Base-by-base conservation (phyloP, 805 yeast genomes). In the Candida pseudofarinosa region DNA sequence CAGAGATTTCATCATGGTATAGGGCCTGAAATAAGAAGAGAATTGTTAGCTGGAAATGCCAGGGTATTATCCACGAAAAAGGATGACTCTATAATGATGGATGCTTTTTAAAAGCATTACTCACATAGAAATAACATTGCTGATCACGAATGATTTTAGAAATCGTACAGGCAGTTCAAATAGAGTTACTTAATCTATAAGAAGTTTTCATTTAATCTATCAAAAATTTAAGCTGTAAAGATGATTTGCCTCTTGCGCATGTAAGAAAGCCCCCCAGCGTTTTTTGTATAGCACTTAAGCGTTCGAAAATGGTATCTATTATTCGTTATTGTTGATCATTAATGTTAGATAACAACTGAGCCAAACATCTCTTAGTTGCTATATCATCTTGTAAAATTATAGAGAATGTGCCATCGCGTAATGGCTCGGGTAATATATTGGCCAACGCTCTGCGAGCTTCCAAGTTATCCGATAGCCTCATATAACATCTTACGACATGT, bases 21-120 rank as follows among this genome's bases (percentile, higher is more conserved):
- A 46, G 90, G 97, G 2, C 95, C 96, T 2, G 99, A 91, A 62
- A 88, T 91, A 41, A 80, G 98, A 68, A 80, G 97, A 56, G 99
- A 93, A 62, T 73, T 93, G 49, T 67, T 86, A 50, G 95, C 97
- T 16, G 98, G 98, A 43, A 74, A 73, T 37, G 79, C 87, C 41
- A 80, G 93, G 68, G 71, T 73, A 37, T 56, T 59, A 31, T 50
- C 56, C 19, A 46, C 49, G n/a, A 49, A 54, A 15, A 38, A 47
- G 2, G 60, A 62, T 39, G 71, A 67, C 40, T 67, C 67, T 4
- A 52, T 55, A 14, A 67, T 69, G 73, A 58, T 59, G 34, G 69
- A 68, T 51, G 73, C 71, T 12, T 67, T 68, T 45, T 54, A 48
- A 47, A 10, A n/a, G n/a, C n/a, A n/a, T n/a, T n/a, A n/a, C n/a